Evolutionary conservation across 371 early-diverging fungal species (phyloP), one percentile per base, ranked within the genome.

Genomic region (Syncephalastrum racemosum): DNA sequence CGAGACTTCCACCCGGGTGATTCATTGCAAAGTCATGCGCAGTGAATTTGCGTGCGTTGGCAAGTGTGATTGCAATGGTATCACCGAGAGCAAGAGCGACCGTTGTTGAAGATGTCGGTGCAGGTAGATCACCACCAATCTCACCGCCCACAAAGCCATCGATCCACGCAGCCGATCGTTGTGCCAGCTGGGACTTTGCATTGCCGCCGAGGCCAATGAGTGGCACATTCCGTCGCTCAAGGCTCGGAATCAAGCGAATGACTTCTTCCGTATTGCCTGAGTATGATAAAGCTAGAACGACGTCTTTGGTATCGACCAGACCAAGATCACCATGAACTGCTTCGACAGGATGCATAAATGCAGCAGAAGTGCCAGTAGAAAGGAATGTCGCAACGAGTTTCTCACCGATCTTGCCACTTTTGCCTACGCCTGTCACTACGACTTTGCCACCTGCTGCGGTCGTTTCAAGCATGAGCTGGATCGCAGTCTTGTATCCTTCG

Each of bases 241-340:
- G 44, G 40, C 75, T 76, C 1, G 77, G 80, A 2, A 78, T 42
- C 2, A 85, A 53, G 6, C 67, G 52, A 6, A 86, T 48, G 8
- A 87, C 50, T 58, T 87, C 87, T 19, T 83, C 83, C 1, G 87
- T 86, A 25, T 78, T 79, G 5, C 87, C 87, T 1, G 85, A 84
- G 42, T 79, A 82, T 3, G 86, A 86, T 15, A 87, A 60, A 0
- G 84, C 82, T 4, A 87, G 49, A 2, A 87, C 77, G 19, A 77
- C 73, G 60, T 87, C 87, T 2, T 78, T 71, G 3, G 70, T 53
- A 16, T 62, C 60, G 4, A 85, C 54, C 3, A 76, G 62, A 4
- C 87, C 87, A 4, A 87, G 63, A 62, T 87, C 87, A 6, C 87
- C 87, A 53, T 87, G 87, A 8, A 85, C 50, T 4, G 84, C 86